These are phyloP conservation scores for Ambrosiella cleistominuta DNA, from an alignment of 2,329 filamentous ascomycete species.

Conservation along the genomic window DNA sequence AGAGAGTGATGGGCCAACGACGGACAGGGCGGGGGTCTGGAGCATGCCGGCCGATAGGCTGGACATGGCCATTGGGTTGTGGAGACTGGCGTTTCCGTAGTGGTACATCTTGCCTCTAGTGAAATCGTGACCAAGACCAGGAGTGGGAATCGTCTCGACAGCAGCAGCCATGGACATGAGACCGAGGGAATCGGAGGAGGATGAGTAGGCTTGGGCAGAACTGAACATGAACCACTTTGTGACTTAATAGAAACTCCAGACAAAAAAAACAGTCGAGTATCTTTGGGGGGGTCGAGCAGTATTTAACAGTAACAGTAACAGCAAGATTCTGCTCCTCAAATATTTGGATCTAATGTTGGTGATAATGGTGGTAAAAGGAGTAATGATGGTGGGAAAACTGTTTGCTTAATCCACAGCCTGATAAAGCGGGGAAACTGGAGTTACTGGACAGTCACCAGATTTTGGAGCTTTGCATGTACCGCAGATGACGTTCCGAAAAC, in stretches of 20 bases:
- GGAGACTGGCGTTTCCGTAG: constrained; percentile 1
- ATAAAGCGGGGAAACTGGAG: neutral
- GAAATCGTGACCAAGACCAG: constrained; percentile 12
- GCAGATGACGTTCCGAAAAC: neutral
- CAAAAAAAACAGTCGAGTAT: neutral
- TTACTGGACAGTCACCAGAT: neutral
- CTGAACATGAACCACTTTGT: constrained; percentile 7
- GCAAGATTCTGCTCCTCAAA: too few species aligned
- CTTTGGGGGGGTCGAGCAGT: neutral
- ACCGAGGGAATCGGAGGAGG: constrained; percentile 1
- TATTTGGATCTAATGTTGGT: too few species aligned
- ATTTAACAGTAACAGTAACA: neutral
- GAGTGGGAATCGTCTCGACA: constrained; percentile 5
- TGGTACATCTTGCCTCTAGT: constrained; percentile 11
- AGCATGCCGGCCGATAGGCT: neutral
- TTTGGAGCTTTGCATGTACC: neutral
- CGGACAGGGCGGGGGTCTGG: constrained; percentile 3
- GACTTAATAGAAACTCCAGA: neutral
- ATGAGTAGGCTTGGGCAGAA: neutral
- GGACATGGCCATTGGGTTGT: constrained; percentile 8
- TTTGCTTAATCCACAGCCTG: neutral
- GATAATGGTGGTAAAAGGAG: neutral
- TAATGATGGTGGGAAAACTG: neutral
- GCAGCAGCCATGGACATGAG: constrained; percentile 10
- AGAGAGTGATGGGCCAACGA: neutral